Evolutionary conservation across 164 flowering plant genomes (phyloP), one percentile per base, ranked within the genome.

Genomic region (Umbellularia californica): DNA sequence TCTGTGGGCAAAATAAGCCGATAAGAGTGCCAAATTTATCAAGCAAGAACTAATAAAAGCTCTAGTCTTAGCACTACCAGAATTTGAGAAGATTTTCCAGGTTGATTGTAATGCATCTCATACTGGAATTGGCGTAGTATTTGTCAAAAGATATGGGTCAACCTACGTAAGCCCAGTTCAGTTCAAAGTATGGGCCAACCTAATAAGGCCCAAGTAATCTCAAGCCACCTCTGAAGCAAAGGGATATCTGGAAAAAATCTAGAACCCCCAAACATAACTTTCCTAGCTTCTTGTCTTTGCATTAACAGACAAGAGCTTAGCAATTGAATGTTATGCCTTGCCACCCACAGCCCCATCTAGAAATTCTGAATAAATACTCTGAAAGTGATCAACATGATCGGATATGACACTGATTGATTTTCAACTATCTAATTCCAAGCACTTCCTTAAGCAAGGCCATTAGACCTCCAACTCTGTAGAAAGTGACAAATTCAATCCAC

Each of bases 281-380:
- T 80, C 74, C 81, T 87, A 1, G 88, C 91, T 73, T 92, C 94
- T 69, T 65, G 78, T 68, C 94, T 85, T 69, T 82, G 84, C 68
- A 71, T 76, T 72, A 95, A 83, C 82, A 95, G 81, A 82, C 90
- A 86, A 67, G 97, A 93, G 80, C 88, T 80, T 71, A 91, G 84
- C 94, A 94, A 91, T 76, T 94, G 98, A 72, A 93, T 90, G 79
- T 95, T 95, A 63, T 30, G 33, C 33, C 35, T 3, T 97, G 94
- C 97, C 97, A 95, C 17, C 97, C 97, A 85, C 98, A 93, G 35
- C 97, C 97, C 98, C 98, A 95, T 4, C 97, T 97, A 35, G 50
- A 63, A 80, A 97, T 81, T 85, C 92, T 35, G 81, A 84, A 23
- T 78, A 79, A 58, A 69, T 65, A 81, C 89, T 85, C 79, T 94